These are phyloP conservation scores for Termitomyces sp. DNA, from an alignment of 768 basidiomycete species.

Conservation along the genomic window DNA sequence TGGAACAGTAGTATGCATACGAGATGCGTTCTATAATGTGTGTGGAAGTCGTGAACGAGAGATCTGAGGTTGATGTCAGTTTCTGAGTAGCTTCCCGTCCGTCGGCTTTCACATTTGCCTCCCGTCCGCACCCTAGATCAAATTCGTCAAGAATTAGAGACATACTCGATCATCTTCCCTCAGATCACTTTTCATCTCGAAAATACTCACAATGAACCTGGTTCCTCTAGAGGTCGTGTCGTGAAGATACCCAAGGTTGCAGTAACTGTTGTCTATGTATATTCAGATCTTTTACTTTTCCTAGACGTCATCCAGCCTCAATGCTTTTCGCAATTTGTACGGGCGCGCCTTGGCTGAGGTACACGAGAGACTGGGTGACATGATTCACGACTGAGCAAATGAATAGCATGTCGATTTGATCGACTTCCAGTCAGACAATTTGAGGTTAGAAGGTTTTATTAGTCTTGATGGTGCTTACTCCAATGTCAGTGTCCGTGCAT, in stretches of 20 bases:
- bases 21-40: conserved; percentile 91
- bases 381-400: conserved; percentile 1
- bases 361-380: conserved; percentile 11
- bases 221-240: conserved; percentile 38
- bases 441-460: conserved; percentile 78
- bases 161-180: conserved; percentile 70
- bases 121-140: conserved; percentile 58
- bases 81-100: conserved; percentile 68
- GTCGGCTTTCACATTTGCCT: conserved; percentile 67
- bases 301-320: conserved; percentile 63
- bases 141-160: conserved; percentile 70
- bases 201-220: conserved; percentile 38
- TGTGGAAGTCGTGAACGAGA: conserved; percentile 19
- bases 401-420: conserved; percentile 71
- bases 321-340: conserved; percentile 69
- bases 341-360: conserved; percentile 74
- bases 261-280: background rate
- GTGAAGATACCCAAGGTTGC: conserved; percentile 67
- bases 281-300: background rate
- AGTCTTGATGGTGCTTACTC: conserved; percentile 72
- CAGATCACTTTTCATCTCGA: conserved; percentile 67
- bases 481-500: conserved; percentile 43
- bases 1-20: conserved; percentile 81
- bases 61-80: too few relatives aligned
- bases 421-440: conserved; percentile 39